These are phyloP conservation scores for Fusarium dlaminii DNA, from an alignment of 2,329 filamentous ascomycete species.

Conservation along the genomic window DNA sequence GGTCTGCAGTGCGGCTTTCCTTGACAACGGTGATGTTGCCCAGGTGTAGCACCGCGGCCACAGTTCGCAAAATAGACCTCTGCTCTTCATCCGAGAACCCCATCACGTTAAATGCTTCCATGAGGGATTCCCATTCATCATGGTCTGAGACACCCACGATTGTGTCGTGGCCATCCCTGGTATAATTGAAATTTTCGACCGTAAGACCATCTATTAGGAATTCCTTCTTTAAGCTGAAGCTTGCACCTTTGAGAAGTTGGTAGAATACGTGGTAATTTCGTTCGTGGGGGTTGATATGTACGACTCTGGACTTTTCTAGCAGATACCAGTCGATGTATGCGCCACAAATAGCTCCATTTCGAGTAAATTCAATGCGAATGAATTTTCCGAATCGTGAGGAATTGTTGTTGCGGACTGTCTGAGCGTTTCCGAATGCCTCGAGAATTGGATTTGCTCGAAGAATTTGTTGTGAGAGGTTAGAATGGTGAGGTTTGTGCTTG, in stretches of 20 bases:
- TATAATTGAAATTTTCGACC: slow-evolving; percentile 91
- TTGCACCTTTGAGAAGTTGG: slow-evolving; percentile 88
- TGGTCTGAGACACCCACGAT: slow-evolving; percentile 90
- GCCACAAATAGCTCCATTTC: slow-evolving; percentile 88
- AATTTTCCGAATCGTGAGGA: slow-evolving; percentile 99
- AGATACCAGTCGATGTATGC: slow-evolving; percentile 99
- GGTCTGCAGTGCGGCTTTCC: slow-evolving; percentile 89
- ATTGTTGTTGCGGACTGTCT: slow-evolving; percentile 98
- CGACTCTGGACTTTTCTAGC: slow-evolving; percentile 96
- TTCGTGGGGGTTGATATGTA: slow-evolving; percentile 86
- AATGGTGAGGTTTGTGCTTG: slow-evolving; percentile 70
- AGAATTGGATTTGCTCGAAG: slow-evolving; percentile 95
- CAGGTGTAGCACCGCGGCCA: slow-evolving; percentile 91
- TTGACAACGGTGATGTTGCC: slow-evolving; percentile 92
- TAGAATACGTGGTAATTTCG: slow-evolving; percentile 99
- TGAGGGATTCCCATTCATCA: slow-evolving; percentile 87
- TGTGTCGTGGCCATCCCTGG: slow-evolving; percentile 87
- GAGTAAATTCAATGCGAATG: slow-evolving; percentile 94
- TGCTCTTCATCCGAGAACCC: slow-evolving; percentile 90
- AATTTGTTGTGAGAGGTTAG: slow-evolving; percentile 95
- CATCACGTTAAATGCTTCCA: slow-evolving; percentile 96
- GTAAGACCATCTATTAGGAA: slow-evolving; percentile 80
- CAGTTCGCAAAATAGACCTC: slow-evolving; percentile 80
- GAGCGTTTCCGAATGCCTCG: slow-evolving; percentile 97
- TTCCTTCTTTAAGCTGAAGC: slow-evolving; percentile 75